Conservation (phyloP, 2,329 filamentous ascomycete species). For the Trichoderma endophyticum region DNA sequence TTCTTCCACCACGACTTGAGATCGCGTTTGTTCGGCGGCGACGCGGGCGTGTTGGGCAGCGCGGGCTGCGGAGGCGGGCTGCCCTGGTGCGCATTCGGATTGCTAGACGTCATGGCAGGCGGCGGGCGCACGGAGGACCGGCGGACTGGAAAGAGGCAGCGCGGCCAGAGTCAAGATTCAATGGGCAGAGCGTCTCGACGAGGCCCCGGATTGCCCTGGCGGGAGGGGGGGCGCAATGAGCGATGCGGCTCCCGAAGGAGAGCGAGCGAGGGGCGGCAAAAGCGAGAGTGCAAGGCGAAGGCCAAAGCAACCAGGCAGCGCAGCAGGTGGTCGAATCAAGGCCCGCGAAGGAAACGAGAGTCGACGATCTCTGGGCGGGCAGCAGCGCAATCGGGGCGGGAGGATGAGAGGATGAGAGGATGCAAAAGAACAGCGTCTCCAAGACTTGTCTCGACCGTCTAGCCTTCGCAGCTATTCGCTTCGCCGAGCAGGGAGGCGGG, state of each 20-base stretch:
- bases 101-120: conserved; percentile 36
- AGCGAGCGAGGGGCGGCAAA: background rate
- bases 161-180: conserved; percentile 4
- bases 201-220: background rate
- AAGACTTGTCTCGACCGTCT: background rate
- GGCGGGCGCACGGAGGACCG: background rate
- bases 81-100: conserved; percentile 32
- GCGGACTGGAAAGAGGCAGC: background rate
- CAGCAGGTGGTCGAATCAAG: background rate
- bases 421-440: background rate
- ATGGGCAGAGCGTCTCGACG: background rate
- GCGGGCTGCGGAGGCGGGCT: conserved; percentile 29
- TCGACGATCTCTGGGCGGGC: background rate
- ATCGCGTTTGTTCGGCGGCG: conserved; percentile 80
- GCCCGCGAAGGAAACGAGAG: background rate
- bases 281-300: background rate
- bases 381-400: conserved; percentile 9
- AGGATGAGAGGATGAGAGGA: background rate
- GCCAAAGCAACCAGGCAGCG: background rate
- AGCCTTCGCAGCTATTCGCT: background rate
- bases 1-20: conserved; percentile 96
- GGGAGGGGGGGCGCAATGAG: background rate
- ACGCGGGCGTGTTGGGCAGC: conserved; percentile 46
- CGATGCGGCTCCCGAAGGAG: conserved; percentile 6
- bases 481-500: background rate